Conservation (phyloP, 257 asterid species). For the Apocynum venetum region DNA sequence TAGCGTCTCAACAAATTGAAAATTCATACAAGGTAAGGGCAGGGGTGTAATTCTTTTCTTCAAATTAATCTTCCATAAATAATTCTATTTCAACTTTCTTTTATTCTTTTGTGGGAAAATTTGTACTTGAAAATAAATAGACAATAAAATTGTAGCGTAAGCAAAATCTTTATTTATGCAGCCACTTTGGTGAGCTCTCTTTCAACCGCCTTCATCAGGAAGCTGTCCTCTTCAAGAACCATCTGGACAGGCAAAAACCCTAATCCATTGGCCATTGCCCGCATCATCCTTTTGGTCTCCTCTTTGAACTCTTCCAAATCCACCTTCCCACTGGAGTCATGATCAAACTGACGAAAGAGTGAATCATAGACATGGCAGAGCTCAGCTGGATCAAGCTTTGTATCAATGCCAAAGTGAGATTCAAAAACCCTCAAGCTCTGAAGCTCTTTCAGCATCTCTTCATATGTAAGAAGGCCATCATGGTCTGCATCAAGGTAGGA, state of each 20-base stretch:
- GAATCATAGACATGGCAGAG: neutral
- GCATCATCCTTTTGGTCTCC: neutral
- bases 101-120: neutral
- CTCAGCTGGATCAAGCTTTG: neutral
- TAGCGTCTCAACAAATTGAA: too few relatives aligned
- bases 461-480: neutral
- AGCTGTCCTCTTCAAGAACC: slow-evolving; percentile 6
- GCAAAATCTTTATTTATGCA: neutral
- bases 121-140: neutral
- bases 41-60: too few relatives aligned
- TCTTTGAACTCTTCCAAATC: slow-evolving; percentile 1
- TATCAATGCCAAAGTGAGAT: slow-evolving; percentile 2
- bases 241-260: slow-evolving; percentile 7
- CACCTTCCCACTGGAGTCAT: neutral
- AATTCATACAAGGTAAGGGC: too few relatives aligned
- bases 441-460: slow-evolving; percentile 8
- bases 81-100: too few relatives aligned
- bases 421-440: neutral
- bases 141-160: neutral
- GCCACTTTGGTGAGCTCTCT: neutral
- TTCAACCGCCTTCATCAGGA: slow-evolving; percentile 5
- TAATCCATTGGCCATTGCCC: neutral
- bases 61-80: too few relatives aligned
- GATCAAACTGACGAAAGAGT: neutral
- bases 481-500: neutral